Conservation (phyloP, 352 stramenopile genomes). For the Pythium sukuiense region DNA sequence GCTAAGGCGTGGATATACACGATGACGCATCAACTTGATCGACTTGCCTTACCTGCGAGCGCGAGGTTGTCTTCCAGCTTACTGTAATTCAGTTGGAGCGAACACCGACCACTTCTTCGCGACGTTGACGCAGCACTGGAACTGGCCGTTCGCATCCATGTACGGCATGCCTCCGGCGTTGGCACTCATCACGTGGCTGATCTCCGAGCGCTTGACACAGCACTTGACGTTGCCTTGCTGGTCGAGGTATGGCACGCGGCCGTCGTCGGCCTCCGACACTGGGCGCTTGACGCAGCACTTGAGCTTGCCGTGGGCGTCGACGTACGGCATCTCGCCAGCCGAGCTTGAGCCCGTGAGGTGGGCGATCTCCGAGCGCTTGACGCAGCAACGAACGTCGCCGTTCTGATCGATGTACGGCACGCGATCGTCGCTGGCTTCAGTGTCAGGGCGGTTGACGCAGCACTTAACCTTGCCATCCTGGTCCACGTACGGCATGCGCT, state of each 20-base stretch:
- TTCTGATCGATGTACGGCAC: slow-evolving; percentile 18
- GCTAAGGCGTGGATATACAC: not conserved
- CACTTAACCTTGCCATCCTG: slow-evolving; percentile 2
- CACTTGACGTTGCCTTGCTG: not conserved
- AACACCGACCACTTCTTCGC: slow-evolving; percentile 10
- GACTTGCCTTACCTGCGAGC: not conserved
- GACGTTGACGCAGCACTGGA: slow-evolving; percentile 18
- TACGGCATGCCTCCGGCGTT: slow-evolving; percentile 10
- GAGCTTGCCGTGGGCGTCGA: not conserved
- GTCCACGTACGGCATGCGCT: slow-evolving; percentile 5
- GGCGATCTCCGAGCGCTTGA: slow-evolving; percentile 17
- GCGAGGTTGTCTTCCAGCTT: not conserved
- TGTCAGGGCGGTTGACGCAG: not conserved
- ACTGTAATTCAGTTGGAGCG: not conserved
- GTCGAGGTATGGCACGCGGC: slow-evolving; percentile 1
- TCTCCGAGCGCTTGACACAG: not conserved
- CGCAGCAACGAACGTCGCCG: slow-evolving; percentile 21
- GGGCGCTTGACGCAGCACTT: slow-evolving; percentile 1
- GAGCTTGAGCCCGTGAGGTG: not conserved
- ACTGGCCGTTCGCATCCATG: slow-evolving; percentile 10
- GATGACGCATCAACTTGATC: not conserved
- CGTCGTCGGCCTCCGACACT: not conserved
- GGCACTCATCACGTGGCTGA: not conserved
- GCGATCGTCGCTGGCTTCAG: slow-evolving; percentile 1
- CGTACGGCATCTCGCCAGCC: not conserved